Evolutionary conservation across 225 moss, liverwort and hornwort species (phyloP), one percentile per base, ranked within the genome.

Genomic region (Antitrichia curtipendula): DNA sequence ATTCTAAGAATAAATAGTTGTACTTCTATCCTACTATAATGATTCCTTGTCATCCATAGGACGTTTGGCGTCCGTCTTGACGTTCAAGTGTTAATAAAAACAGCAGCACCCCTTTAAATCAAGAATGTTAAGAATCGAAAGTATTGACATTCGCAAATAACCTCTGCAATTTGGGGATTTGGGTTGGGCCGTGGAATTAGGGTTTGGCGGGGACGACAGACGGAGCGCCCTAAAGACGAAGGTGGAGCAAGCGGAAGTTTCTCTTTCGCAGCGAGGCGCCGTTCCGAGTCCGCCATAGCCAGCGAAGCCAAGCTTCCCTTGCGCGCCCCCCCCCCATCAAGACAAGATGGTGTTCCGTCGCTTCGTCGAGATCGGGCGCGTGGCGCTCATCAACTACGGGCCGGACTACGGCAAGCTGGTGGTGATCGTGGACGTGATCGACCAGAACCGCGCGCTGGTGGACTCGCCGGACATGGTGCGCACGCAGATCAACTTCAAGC

Each of bases 191-290:
- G 21, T 84, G 45, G 53, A 78, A 38, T 76, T 90, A 90, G 90
- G 82, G 71, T 34, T 77, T 54, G n/a, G 71, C 10, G 49, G 29
- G 27, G 54, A 38, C 1, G 72, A 11, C 7, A 8, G 36, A 18
- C 3, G 85, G 66, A 7, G 11, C 8, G 25, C 31, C 53, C 12
- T 66, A 34, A 70, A 81, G 56, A 38, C 38, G 34, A 66, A 12
- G 21, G 0, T 43, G n/a, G 56, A 53, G 54, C 25, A 0, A 0
- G 0, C 13, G 0, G 1, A 15, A 1, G 1, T 12, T 16, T 17
- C 23, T 41, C 25, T 78, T 65, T 77, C 15, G 60, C 60, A 60
- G 47, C 47, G 20, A 60, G 74, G n/a, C n/a, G 32, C 24, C 32
- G 63, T 10, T 13, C 32, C 12, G 32, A 41, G 16, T 76, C 53